Base-by-base conservation (phyloP, 2,329 filamentous ascomycete genomes). In the Sarocladium strictum region DNA sequence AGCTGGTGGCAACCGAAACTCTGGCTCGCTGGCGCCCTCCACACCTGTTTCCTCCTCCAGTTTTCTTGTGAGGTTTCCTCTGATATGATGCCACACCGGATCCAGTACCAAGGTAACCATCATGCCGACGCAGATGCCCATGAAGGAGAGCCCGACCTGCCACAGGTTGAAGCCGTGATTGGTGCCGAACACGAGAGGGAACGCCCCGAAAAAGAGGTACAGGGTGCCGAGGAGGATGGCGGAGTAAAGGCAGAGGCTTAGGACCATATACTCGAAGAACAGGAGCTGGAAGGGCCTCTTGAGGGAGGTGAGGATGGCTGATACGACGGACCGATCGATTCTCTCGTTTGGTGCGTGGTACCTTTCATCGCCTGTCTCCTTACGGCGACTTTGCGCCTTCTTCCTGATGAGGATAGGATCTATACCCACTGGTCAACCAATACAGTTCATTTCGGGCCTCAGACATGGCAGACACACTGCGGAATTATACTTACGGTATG, bases 181-280 rank as follows among this genome's bases (percentile, higher is more conserved):
- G 43, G 78, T 80, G 24, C 76, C 68, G 64, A 96, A 96, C 15
- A 96, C 84, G 43, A 95, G 74, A 4, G 87, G 81, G 63, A 96
- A 96, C 0, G 91, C 90, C 19, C 90, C 90, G 67, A 96, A 95
- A 74, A 95, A 96, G 37, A 96, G 81, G 66, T 96, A 96, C 2
- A 96, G 73, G 43, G 96, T 87, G 4, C 91, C 92, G 7, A 96
- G 76, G n/a, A 96, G 74, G 54, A 97, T 82, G 37, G 90, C 90
- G 1, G 89, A 89, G 62, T 92, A 88, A 21, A 94, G 71, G 69
- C 90, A 94, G 24, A 97, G 82, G 60, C 84, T 84, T 55, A 94
- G 74, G 57, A 86, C 89, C 90, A 96, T 97, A 59, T 89, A 89
- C 73, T 96, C 90, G 54, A 89, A 80, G 51, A 86, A 69, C 54